Base-by-base conservation (phyloP, 306 rosid species). In the Ormosia semicastrata region DNA sequence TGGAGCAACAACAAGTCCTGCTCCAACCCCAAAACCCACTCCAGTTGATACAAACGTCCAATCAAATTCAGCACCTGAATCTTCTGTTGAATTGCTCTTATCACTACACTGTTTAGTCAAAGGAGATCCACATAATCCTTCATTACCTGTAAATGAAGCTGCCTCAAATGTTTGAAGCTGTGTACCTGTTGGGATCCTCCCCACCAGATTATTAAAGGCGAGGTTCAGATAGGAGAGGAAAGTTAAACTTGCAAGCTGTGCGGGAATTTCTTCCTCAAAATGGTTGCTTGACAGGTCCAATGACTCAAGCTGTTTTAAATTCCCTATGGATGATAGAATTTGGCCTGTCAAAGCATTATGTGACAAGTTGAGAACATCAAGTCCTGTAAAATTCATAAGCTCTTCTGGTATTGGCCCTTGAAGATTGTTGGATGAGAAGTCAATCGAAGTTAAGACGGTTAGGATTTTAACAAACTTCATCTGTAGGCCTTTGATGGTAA, bases 321-420 rank as follows among this genome's bases (percentile, higher is more conserved):
- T 83, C 0, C 76, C 84, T 0, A 85, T 33, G 3, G 84, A 85
- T n/a, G 79, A 49, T 30, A 86, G 89, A 5, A 89, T 81, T 3
- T 34, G 14, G 7, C 84, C 85, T 1, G 49, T 4, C 11, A 89
- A 53, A 72, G 67, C 70, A 83, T 89, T 89, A 8, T 80, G 15
- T 11, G 91, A 89, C 30, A 85, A 12, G 75, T 89, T 85, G 34
- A 89, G 88, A 0, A 41, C 36, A 5, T 0, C 0, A 0, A 89
- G 84, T 62, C 72, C 59, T 49, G 4, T 43, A 4, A 89, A 34
- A 24, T 79, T 8, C 71, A 84, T 84, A n/a, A 87, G 37, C 14
- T 81, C 80, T 69, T 71, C 39, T n/a, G 91, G 93, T 85, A 89
- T 83, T 47, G 47, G 1, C 40, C 91, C 93, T 1, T 36, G n/a